A percentile compares a stretch with the other conserved stretches of the same genome.
These are phyloP conservation scores for Medicago arabica DNA, from an alignment of 306 rosid genomes.

Conservation along the genomic window DNA sequence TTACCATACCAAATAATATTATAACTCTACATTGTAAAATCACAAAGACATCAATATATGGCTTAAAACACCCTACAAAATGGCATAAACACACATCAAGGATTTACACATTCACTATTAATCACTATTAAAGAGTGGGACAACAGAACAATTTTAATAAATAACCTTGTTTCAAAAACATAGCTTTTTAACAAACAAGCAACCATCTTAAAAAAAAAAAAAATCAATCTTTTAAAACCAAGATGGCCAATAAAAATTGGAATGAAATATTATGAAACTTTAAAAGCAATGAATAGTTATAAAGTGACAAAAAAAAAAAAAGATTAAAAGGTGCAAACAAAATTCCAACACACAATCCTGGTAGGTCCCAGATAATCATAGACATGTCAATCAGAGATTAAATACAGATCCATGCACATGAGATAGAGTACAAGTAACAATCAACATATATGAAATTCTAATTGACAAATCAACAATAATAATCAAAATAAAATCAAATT, in stretches of 20 bases:
- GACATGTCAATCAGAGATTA: neutral
- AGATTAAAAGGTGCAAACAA: neutral
- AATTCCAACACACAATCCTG: neutral
- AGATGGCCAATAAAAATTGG: neutral
- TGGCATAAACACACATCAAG: neutral
- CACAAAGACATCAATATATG: neutral
- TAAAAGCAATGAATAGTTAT: neutral
- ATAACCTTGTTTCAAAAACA: neutral
- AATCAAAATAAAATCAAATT: neutral
- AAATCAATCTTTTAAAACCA: neutral
- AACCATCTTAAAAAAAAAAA: neutral
- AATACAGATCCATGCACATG: neutral
- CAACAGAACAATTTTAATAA: neutral
- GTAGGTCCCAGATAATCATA: slow-evolving; percentile 6
- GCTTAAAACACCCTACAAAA: neutral
- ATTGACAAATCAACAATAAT: neutral
- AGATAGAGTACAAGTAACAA: neutral
- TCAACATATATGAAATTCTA: neutral
- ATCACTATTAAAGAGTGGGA: neutral
- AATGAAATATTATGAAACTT: neutral
- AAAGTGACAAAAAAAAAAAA: neutral
- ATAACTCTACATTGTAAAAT: neutral
- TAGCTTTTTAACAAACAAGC: neutral
- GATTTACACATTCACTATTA: neutral
- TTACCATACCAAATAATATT: slow-evolving; percentile 14